Evolutionary conservation across 441 rosid genomes (phyloP), one percentile per base, ranked within the genome.

Genomic region (Manihot esculenta): DNA sequence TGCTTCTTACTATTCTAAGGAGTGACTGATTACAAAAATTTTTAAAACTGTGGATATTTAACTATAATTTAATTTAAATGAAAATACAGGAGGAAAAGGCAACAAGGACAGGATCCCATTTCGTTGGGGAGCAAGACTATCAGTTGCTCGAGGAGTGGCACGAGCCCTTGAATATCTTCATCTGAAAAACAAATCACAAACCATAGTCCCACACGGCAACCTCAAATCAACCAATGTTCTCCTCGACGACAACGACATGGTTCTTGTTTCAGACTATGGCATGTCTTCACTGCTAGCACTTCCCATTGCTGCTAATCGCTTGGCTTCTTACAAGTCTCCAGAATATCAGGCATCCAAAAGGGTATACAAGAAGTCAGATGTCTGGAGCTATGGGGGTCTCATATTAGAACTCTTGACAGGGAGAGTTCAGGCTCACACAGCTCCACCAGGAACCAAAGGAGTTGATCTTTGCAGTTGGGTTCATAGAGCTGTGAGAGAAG

Each of bases 381-480:
- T 84, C 6, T 85, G 91, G 93, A 82, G 83, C 67, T 88, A 76
- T 38, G 91, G 91, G 8, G 73, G 80, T 72, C 72, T 88, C 20
- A 75, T 85, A 11, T 63, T 86, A 26, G 85, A 88, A 56, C 74
- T 88, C 63, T 72, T 88, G 74, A 85, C 88, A 0, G 83, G 87
- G 10, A 79, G 85, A 42, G 70, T 73, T 23, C 45, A 81, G 1
- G 71, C 66, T 20, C 42, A 77, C 50, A 73, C 84, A 1, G 85
- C 93, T 26, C 87, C 93, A 12, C 79, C 84, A 3, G 90, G 86
- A 26, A 54, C 73, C 72, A 75, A 75, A 33, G 85, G 86, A 8
- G 87, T 76, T 11, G 88, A 88, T 53, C 89, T 86, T 3, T 55
- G 78, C 67, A 80, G 80, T 21, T 85, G 93, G 93, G 89, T 88